These are phyloP conservation scores for Zangia roseola DNA, from an alignment of 768 basidiomycete species.

Conservation along the genomic window DNA sequence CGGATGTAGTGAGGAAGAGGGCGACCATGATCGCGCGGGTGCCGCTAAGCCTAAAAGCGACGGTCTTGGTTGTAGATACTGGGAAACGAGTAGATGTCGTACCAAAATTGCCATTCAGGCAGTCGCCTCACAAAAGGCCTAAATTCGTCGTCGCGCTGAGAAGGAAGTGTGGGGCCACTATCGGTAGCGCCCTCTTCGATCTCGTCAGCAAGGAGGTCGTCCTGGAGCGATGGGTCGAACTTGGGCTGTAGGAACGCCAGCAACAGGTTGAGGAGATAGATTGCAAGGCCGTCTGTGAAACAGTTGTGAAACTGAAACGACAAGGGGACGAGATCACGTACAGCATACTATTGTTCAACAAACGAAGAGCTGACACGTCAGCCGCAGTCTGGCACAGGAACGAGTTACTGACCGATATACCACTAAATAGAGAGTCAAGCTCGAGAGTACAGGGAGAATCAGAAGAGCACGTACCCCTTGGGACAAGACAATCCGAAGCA, in stretches of 20 bases:
- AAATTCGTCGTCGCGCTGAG: constrained; percentile 88
- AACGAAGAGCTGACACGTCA: not conserved
- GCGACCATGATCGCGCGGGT: constrained; percentile 88
- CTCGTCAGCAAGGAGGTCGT: constrained; percentile 91
- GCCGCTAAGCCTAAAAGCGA: constrained; percentile 72
- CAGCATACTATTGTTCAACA: constrained; percentile 56
- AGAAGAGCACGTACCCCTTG: constrained; percentile 69
- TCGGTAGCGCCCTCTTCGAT: constrained; percentile 89
- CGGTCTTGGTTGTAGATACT: not conserved
- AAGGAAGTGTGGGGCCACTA: constrained; percentile 55
- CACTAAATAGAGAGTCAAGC: constrained; percentile 48
- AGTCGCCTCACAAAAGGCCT: constrained; percentile 93
- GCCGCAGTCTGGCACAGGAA: not conserved
- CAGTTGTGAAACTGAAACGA: constrained; percentile 1
- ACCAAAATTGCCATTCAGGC: constrained; percentile 98
- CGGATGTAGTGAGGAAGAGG: constrained; percentile 75
- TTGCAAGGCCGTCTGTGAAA: constrained; percentile 78
- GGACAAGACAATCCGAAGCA: constrained; percentile 79
- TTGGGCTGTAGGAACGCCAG: constrained; percentile 97
- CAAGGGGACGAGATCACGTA: constrained; percentile 37
- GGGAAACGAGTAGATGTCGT: constrained; percentile 13
- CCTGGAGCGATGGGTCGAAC: constrained; percentile 95
- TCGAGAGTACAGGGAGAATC: not conserved
- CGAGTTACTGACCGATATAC: constrained; percentile 77
- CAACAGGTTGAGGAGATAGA: constrained; percentile 93